These are phyloP conservation scores for Glaciozyma martinii DNA, from an alignment of 768 basidiomycete genomes.

Conservation along the genomic window DNA sequence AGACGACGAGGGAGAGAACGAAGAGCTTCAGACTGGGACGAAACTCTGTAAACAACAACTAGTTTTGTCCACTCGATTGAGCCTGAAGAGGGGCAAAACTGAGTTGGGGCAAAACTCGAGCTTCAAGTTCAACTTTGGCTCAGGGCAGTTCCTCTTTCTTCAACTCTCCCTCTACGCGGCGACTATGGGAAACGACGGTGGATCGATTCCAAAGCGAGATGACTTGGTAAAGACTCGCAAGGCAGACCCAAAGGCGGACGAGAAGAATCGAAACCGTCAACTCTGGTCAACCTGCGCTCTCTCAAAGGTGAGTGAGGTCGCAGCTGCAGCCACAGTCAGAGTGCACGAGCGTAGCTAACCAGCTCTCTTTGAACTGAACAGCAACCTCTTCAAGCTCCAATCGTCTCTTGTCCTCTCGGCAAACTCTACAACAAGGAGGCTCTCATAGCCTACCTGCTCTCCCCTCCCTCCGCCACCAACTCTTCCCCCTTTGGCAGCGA, in stretches of 20 bases:
- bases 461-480: slow-evolving; percentile 55
- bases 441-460: slow-evolving; percentile 78
- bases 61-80: too few relatives aligned
- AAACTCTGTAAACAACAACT: neutral
- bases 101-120: too few relatives aligned
- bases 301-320: slow-evolving; percentile 60
- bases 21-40: too few relatives aligned
- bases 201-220: slow-evolving; percentile 41
- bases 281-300: slow-evolving; percentile 91
- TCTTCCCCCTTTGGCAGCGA: slow-evolving; percentile 44
- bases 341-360: neutral
- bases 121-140: too few relatives aligned
- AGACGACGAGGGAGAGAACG: neutral
- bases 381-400: slow-evolving; percentile 75
- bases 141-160: too few relatives aligned
- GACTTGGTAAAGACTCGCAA: slow-evolving; percentile 42
- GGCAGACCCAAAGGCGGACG: slow-evolving; percentile 71
- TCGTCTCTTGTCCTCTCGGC: slow-evolving; percentile 84
- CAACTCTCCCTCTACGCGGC: too few relatives aligned
- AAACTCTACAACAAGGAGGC: slow-evolving; percentile 96
- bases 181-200: slow-evolving; percentile 37
- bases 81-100: too few relatives aligned
- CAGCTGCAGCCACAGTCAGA: neutral
- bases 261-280: slow-evolving; percentile 56
- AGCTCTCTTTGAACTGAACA: slow-evolving; percentile 36